A percentile compares a stretch with the other conserved stretches of the same genome.
phyloP scores from a whole-genome alignment of 805 yeast genomes.

The Tetrapisispora namnaoensis region DNA sequence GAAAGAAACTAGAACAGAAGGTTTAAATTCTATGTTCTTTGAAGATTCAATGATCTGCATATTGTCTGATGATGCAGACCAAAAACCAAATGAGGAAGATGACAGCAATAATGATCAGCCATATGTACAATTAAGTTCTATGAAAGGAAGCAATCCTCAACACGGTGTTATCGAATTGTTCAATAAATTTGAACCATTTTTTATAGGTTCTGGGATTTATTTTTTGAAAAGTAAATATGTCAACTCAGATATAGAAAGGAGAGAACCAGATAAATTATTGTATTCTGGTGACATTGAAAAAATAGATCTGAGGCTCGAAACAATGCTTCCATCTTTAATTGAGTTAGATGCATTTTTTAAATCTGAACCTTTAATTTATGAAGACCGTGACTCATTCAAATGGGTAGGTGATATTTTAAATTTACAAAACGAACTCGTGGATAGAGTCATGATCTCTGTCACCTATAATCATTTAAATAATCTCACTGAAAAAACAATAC shows the following conservation, averaged over 20 bases:
- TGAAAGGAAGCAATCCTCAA: not conserved
- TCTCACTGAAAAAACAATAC: not conserved
- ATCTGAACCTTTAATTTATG: constrained; percentile 9
- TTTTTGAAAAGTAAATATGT: constrained; percentile 3
- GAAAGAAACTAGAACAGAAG: constrained; percentile 6
- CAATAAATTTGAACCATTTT: constrained; percentile 8
- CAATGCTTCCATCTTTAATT: constrained; percentile 14
- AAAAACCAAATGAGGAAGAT: not conserved
- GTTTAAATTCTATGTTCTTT: constrained; percentile 3
- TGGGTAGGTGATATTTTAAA: constrained; percentile 27
- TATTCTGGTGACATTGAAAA: constrained; percentile 1
- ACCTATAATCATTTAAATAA: not conserved
- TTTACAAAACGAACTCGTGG: not conserved
- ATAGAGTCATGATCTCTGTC: not conserved
- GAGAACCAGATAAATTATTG: not conserved
- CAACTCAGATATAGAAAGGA: not conserved
- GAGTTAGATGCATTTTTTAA: not conserved
- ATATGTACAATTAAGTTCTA: too few relatives aligned
- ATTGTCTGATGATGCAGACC: not conserved
- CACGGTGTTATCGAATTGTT: constrained; percentile 2
- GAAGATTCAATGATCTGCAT: constrained; percentile 3
- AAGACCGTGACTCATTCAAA: constrained; percentile 22
- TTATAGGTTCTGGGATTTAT: constrained; percentile 16
- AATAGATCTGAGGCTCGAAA: constrained; percentile 15
- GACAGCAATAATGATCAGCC: too few relatives aligned